These are phyloP conservation scores for Penicilliopsis zonata DNA, from an alignment of 495 filamentous ascomycete species.

Conservation along the genomic window DNA sequence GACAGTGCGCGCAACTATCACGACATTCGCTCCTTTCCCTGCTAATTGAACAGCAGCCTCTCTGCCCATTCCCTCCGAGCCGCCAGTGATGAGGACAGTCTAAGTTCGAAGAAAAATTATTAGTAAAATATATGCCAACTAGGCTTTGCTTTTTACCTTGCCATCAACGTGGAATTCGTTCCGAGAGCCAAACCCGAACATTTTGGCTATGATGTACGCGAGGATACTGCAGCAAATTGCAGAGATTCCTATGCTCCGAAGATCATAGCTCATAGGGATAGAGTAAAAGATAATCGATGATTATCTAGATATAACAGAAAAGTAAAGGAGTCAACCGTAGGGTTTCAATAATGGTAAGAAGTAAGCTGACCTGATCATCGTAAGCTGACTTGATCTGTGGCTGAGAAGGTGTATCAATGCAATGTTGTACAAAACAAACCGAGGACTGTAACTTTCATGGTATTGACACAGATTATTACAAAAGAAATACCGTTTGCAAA, in stretches of 20 bases:
- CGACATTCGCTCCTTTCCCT: slow-evolving; percentile 72
- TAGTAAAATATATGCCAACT: not conserved
- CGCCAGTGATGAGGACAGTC: slow-evolving; percentile 84
- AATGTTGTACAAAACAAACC: too few relatives aligned
- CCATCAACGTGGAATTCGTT: slow-evolving; percentile 78
- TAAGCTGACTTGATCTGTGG: too few relatives aligned
- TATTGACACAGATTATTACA: not conserved
- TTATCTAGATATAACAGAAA: slow-evolving; percentile 11
- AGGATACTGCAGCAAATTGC: slow-evolving; percentile 35
- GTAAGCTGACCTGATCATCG: too few relatives aligned
- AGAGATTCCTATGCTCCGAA: slow-evolving; percentile 23
- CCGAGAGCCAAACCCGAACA: slow-evolving; percentile 52
- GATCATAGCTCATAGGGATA: slow-evolving; percentile 14
- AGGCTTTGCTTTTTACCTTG: slow-evolving; percentile 42
- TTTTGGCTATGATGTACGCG: slow-evolving; percentile 33
- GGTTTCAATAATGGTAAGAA: too few relatives aligned
- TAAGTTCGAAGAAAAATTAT: slow-evolving; percentile 22
- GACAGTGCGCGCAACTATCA: slow-evolving; percentile 69
- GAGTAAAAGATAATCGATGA: slow-evolving; percentile 17
- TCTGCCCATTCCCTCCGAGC: slow-evolving; percentile 84
- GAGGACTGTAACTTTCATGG: too few relatives aligned
- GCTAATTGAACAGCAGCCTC: slow-evolving; percentile 61
- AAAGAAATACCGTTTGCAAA: not conserved
- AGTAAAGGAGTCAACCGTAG: too few relatives aligned
- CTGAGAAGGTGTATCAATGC: too few relatives aligned